Evolutionary conservation across 2,329 filamentous ascomycete species (phyloP).

Genomic region (Botrytis byssoidea): DNA sequence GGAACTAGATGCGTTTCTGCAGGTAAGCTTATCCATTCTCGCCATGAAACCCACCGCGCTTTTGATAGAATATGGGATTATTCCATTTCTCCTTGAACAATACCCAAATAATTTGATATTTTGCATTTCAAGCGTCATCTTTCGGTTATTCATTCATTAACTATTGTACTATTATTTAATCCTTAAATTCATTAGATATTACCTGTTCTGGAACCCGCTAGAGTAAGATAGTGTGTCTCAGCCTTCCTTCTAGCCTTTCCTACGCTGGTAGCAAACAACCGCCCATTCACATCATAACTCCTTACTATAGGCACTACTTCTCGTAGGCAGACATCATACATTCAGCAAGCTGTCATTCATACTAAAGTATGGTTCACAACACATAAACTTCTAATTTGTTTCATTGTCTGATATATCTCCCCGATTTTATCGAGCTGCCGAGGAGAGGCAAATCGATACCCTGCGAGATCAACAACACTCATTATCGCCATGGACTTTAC

Average conservation of each 20-base stretch:
- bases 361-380: neutral
- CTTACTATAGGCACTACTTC: neutral
- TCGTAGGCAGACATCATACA: neutral
- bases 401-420: neutral
- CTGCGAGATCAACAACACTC: neutral
- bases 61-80: neutral
- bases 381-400: neutral
- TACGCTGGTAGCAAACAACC: conserved; percentile 10
- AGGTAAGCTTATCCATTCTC: neutral
- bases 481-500: conserved; percentile 63
- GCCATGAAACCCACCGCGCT: neutral
- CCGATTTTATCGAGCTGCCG: neutral
- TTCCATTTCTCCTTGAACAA: neutral
- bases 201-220: neutral
- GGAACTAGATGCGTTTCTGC: neutral
- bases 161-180: neutral
- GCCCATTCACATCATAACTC: neutral
- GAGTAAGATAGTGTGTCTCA: conserved; percentile 11
- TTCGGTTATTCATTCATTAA: neutral
- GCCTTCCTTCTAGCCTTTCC: conserved; percentile 27
- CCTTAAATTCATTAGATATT: neutral
- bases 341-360: neutral
- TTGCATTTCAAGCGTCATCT: neutral
- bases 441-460: neutral
- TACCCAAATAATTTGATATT: neutral